Evolutionary conservation across 192 early-diverging fungal genomes (phyloP).

Genomic region (Coemansia sp.): DNA sequence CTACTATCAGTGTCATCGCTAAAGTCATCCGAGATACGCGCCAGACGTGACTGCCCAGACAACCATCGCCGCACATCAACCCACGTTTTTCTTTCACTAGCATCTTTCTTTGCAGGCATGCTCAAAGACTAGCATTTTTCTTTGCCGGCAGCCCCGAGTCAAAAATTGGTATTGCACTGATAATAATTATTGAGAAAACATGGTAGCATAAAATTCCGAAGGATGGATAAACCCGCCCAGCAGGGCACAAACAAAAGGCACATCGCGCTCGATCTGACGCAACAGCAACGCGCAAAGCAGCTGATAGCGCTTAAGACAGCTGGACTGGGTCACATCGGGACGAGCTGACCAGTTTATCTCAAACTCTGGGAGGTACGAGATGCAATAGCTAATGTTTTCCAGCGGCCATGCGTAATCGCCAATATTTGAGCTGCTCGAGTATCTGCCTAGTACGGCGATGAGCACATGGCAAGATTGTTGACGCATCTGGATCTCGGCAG

Average conservation of each 20-base stretch:
- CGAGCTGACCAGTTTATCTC: slow-evolving; percentile 7
- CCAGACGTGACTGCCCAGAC: neutral
- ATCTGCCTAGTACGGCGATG: slow-evolving; percentile 2
- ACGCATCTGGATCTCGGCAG: slow-evolving; percentile 18
- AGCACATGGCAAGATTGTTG: slow-evolving; percentile 13
- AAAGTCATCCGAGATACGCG: no score
- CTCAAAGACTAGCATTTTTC: neutral
- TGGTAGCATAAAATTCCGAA: slow-evolving; percentile 11
- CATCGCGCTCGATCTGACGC: slow-evolving; percentile 10
- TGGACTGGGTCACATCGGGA: neutral
- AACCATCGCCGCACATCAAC: neutral
- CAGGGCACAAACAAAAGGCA: slow-evolving; percentile 7
- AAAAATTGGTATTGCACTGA: neutral
- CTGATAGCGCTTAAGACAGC: slow-evolving; percentile 20
- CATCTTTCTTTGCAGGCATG: neutral
- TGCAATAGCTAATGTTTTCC: slow-evolving; percentile 22
- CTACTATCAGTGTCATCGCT: no score
- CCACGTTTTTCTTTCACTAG: neutral
- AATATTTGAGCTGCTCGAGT: slow-evolving; percentile 2
- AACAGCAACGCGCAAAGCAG: slow-evolving; percentile 9
- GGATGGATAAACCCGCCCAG: slow-evolving; percentile 14
- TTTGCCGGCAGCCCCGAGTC: neutral
- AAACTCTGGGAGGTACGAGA: slow-evolving; percentile 19
- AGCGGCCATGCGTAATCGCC: slow-evolving; percentile 23
- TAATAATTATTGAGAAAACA: slow-evolving; percentile 2